phyloP scores from a whole-genome alignment of 306 rosid species.

The Corylus avellana region DNA sequence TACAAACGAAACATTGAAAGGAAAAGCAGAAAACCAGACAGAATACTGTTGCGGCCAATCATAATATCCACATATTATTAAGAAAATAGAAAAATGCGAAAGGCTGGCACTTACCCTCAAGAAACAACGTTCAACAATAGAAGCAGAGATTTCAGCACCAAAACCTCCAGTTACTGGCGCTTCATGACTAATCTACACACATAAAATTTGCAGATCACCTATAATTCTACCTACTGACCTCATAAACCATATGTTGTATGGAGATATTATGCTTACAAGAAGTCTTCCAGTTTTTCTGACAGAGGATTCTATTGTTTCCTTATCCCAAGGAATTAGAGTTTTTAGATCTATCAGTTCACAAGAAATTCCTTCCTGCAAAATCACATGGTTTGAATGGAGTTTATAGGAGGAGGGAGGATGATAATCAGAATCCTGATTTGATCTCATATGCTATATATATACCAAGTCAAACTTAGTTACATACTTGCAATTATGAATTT shows the following conservation, averaged over 20 bases:
- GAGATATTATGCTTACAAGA: conserved; percentile 61
- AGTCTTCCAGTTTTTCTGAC: conserved; percentile 91
- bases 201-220: conserved; percentile 16
- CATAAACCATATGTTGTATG: conserved; percentile 9
- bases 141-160: conserved; percentile 96
- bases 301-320: conserved; percentile 89
- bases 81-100: not conserved
- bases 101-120: conserved; percentile 61
- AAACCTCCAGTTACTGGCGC: conserved; percentile 97
- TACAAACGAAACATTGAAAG: not conserved
- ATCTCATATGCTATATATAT: not conserved
- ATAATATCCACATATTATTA: not conserved
- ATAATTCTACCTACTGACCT: not conserved
- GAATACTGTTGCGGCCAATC: not conserved
- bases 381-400: conserved; percentile 15
- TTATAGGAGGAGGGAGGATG: not conserved
- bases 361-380: conserved; percentile 87
- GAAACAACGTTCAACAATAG: conserved; percentile 90
- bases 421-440: not conserved
- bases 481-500: not conserved
- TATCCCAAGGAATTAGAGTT: conserved; percentile 97
- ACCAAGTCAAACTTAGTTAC: not conserved
- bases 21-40: not conserved
- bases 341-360: conserved; percentile 90
- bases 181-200: conserved; percentile 93